Base-by-base conservation (phyloP, 768 basidiomycete species). In the Termitomyces sp. region DNA sequence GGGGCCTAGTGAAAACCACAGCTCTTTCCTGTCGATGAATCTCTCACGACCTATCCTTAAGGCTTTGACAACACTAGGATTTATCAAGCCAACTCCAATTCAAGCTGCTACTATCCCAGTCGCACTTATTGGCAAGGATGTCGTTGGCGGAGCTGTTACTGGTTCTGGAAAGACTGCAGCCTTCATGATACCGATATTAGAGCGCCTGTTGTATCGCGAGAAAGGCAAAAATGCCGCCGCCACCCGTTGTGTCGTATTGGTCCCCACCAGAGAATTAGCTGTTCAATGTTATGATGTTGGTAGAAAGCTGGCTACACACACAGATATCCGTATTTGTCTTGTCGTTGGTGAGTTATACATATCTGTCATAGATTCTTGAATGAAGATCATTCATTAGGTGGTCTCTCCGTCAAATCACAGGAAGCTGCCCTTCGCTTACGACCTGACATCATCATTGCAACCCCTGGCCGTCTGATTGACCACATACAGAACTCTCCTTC, bases 121-220 rank as follows among this genome's bases (percentile, higher is more conserved):
- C 44, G 96, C 94, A 24, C 82, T 99, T 20, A 70, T 95, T 24
- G 97, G 97, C 52, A 94, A 97, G 68, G 97, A 99, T 69, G 82
- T 99, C 38, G 94, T 99, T 54, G 97, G 96, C 33, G 88, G 85
- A 58, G 96, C 97, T 20, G 92, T 96, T 18, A 99, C 97, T 18
- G 97, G 97, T 60, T 97, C 94, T 5, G 97, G 97, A 59, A 99
- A 99, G 77, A 99, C 97, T 1, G 96, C 94, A 10, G 97, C 97
- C 2, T 99, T 98, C 74, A 88, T 90, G 66, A 86, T 98, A 58
- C 97, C 97, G 42, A 89, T 95, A 74, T 72, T 95, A 51, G 97
- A 99, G 71, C 88, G 97, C 57, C 77, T 99, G 32, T 72, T 95
- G 54, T 98, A 95, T 68, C 83, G 97, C 56, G 94, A 98, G 62